Evolutionary conservation across 2,329 filamentous ascomycete genomes (phyloP).

Genomic region (Pseudogymnoascus sp.): DNA sequence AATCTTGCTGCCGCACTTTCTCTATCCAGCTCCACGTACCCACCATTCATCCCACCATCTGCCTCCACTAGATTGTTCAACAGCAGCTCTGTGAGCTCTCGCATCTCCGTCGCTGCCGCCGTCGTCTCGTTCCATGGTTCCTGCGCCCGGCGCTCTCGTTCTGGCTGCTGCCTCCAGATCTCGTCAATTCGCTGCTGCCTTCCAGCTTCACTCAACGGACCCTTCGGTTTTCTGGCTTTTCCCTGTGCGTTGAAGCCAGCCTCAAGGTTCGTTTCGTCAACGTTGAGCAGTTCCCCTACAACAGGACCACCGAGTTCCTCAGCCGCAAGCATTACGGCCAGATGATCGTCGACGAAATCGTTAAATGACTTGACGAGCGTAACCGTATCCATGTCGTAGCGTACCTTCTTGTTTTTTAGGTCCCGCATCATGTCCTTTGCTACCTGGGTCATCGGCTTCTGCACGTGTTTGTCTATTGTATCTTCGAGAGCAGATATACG

Average conservation of each 20-base stretch:
- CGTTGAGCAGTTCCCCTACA: slow-evolving; percentile 63
- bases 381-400: slow-evolving; percentile 53
- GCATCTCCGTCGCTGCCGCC: slow-evolving; percentile 50
- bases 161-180: slow-evolving; percentile 41
- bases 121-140: slow-evolving; percentile 27
- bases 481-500: slow-evolving; percentile 52
- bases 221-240: slow-evolving; percentile 43
- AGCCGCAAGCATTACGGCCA: slow-evolving; percentile 70
- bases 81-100: slow-evolving; percentile 50
- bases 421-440: slow-evolving; percentile 54
- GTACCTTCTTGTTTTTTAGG: slow-evolving; percentile 49
- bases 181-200: slow-evolving; percentile 55
- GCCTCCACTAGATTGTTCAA: slow-evolving; percentile 50
- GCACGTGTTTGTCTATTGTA: slow-evolving; percentile 48
- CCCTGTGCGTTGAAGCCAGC: slow-evolving; percentile 54
- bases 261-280: slow-evolving; percentile 51
- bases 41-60: slow-evolving; percentile 44
- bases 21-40: slow-evolving; percentile 49
- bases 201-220: slow-evolving; percentile 37
- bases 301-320: slow-evolving; percentile 79
- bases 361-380: slow-evolving; percentile 57
- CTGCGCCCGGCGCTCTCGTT: slow-evolving; percentile 11
- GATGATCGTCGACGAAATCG: slow-evolving; percentile 59
- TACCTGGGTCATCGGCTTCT: slow-evolving; percentile 52
- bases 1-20: slow-evolving; percentile 58